Conservation (phyloP, 139 green algal genomes). For the Desmodesmus armatus region DNA sequence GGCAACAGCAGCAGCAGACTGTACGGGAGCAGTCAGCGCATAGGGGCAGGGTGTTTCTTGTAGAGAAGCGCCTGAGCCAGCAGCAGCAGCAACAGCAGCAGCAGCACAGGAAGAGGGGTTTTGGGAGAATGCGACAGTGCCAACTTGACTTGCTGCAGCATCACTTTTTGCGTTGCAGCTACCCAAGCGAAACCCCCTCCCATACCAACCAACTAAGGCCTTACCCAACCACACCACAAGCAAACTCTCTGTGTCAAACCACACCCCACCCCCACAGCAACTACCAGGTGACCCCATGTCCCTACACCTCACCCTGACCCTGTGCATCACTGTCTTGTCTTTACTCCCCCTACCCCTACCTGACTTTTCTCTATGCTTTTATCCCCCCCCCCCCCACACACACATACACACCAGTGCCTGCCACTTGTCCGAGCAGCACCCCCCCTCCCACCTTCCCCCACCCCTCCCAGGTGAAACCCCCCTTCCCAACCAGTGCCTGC, state of each 20-base stretch:
- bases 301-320: too few relatives aligned
- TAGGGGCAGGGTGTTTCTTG: neutral
- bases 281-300: too few relatives aligned
- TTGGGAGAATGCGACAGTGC: neutral
- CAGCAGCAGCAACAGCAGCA: neutral
- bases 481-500: neutral
- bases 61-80: neutral
- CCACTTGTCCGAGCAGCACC: too few relatives aligned
- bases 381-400: too few relatives aligned
- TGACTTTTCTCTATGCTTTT: neutral
- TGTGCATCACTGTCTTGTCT: too few relatives aligned
- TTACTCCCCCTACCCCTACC: neutral
- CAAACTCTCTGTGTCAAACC: too few relatives aligned
- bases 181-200: neutral
- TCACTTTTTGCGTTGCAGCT: neutral
- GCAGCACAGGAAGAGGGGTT: neutral
- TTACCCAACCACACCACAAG: too few relatives aligned
- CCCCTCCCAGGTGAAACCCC: neutral
- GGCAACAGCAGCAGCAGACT: neutral
- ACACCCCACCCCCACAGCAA: too few relatives aligned
- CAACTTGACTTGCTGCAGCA: neutral
- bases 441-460: neutral
- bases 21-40: neutral
- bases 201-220: too few relatives aligned
- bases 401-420: too few relatives aligned